A percentile compares a stretch with the other conserved stretches of the same genome.
Conservation (phyloP, 2,329 filamentous ascomycete species). For the Colletotrichum agaves region DNA sequence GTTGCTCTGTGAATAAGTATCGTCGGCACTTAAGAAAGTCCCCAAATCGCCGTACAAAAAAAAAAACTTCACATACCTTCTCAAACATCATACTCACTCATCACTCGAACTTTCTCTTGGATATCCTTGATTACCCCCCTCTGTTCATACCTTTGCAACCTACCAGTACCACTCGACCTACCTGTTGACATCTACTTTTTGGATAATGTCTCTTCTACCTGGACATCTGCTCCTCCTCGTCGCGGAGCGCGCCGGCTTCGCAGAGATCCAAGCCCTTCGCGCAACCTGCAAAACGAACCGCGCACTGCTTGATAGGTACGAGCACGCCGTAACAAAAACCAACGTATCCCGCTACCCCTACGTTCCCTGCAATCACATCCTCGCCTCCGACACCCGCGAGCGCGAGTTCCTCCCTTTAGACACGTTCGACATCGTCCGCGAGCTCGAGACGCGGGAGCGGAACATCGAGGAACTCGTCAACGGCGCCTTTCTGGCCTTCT, state of each 20-base stretch:
- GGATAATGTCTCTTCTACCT: constrained; percentile 34
- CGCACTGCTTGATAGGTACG: constrained; percentile 32
- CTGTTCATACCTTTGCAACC: neutral
- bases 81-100: neutral
- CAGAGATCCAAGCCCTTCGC: constrained; percentile 28
- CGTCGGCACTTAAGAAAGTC: neutral
- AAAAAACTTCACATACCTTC: neutral
- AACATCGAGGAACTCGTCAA: constrained; percentile 33
- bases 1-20: neutral
- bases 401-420: constrained; percentile 24
- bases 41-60: neutral
- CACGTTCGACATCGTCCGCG: constrained; percentile 29
- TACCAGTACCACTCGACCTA: neutral
- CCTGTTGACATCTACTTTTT: constrained; percentile 1
- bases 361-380: constrained; percentile 27
- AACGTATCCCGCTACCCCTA: constrained; percentile 23
- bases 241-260: constrained; percentile 24
- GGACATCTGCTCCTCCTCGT: constrained; percentile 29
- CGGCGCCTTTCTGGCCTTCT: constrained; percentile 24
- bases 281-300: constrained; percentile 30
- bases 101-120: neutral
- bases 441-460: constrained; percentile 33
- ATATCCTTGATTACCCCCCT: neutral
- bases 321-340: constrained; percentile 29
- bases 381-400: constrained; percentile 33